phyloP scores from a whole-genome alignment of 2,329 filamentous ascomycete genomes.

The Ceratocystis variospora region DNA sequence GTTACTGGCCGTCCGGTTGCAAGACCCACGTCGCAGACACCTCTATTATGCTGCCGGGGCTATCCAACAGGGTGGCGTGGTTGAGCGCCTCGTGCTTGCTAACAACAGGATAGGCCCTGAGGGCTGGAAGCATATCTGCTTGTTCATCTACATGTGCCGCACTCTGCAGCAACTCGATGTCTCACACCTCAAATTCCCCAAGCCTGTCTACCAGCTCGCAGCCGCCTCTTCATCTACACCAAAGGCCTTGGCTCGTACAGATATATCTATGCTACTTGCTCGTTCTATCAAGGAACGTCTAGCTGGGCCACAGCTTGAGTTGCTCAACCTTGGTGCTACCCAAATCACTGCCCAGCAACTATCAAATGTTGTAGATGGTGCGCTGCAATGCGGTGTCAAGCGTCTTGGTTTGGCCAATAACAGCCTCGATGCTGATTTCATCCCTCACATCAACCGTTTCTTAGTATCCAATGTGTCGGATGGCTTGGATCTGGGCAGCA shows the following conservation, averaged over 20 bases:
- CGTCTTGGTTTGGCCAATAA: slow-evolving; percentile 77
- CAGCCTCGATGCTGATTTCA: slow-evolving; percentile 55
- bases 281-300: slow-evolving; percentile 65
- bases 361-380: slow-evolving; percentile 63
- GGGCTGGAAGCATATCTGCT: slow-evolving; percentile 80
- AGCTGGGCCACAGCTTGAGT: slow-evolving; percentile 61
- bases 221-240: slow-evolving; percentile 21
- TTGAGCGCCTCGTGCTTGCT: slow-evolving; percentile 78
- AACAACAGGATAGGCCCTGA: slow-evolving; percentile 80
- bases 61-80: slow-evolving; percentile 50
- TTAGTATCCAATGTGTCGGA: slow-evolving; percentile 65
- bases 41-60: slow-evolving; percentile 25
- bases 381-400: slow-evolving; percentile 62
- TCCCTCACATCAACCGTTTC: slow-evolving; percentile 65
- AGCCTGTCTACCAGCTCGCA: slow-evolving; percentile 17
- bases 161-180: slow-evolving; percentile 77
- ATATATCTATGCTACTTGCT: slow-evolving; percentile 45
- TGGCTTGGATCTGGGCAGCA: slow-evolving; percentile 78
- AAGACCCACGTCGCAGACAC: slow-evolving; percentile 35
- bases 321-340: slow-evolving; percentile 73
- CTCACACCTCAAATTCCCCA: slow-evolving; percentile 68
- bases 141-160: slow-evolving; percentile 82
- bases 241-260: slow-evolving; percentile 37
- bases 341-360: slow-evolving; percentile 58
- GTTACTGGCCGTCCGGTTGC: slow-evolving; percentile 62